These are phyloP conservation scores for Zymoseptoria tritici DNA, from an alignment of 2,329 filamentous ascomycete genomes.

Conservation along the genomic window DNA sequence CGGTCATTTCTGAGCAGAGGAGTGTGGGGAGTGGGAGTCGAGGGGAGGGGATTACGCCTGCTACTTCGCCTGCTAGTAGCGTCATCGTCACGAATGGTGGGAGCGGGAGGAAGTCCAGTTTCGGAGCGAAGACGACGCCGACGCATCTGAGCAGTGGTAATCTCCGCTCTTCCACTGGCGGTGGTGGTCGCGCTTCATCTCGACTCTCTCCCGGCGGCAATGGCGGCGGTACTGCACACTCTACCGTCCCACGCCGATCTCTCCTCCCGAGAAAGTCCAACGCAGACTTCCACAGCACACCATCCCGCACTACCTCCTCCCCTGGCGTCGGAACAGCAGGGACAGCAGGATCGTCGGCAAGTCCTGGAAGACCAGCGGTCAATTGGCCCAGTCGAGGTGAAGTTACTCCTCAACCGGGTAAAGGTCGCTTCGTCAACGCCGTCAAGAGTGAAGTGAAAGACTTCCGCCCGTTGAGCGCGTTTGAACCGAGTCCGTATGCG, in stretches of 20 bases:
- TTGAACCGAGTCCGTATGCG: slow-evolving; percentile 30
- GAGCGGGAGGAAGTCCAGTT: slow-evolving; percentile 42
- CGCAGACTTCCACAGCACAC: slow-evolving; percentile 10
- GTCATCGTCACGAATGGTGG: slow-evolving; percentile 37
- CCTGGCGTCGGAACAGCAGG: not conserved
- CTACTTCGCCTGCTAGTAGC: slow-evolving; percentile 59
- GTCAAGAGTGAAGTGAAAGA: slow-evolving; percentile 20
- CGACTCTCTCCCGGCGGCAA: not conserved
- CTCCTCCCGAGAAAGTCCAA: slow-evolving; percentile 14
- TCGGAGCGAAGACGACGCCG: slow-evolving; percentile 38
- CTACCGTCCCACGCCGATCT: slow-evolving; percentile 11
- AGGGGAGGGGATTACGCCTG: slow-evolving; percentile 46
- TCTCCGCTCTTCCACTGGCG: slow-evolving; percentile 4
- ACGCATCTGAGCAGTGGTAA: slow-evolving; percentile 24
- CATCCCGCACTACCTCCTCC: not conserved
- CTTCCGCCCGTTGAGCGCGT: slow-evolving; percentile 27
- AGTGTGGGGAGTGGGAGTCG: slow-evolving; percentile 53
- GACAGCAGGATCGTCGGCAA: no score
- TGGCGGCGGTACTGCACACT: not conserved
- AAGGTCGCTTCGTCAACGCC: slow-evolving; percentile 19
- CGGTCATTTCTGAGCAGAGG: slow-evolving; percentile 48
- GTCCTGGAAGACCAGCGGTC: no score
- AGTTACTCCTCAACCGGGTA: slow-evolving; percentile 13
- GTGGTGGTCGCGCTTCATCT: not conserved
- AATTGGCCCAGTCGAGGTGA: slow-evolving; percentile 15